These are phyloP conservation scores for Dryadomyces quercivorus DNA, from an alignment of 2,329 filamentous ascomycete species.

Conservation along the genomic window DNA sequence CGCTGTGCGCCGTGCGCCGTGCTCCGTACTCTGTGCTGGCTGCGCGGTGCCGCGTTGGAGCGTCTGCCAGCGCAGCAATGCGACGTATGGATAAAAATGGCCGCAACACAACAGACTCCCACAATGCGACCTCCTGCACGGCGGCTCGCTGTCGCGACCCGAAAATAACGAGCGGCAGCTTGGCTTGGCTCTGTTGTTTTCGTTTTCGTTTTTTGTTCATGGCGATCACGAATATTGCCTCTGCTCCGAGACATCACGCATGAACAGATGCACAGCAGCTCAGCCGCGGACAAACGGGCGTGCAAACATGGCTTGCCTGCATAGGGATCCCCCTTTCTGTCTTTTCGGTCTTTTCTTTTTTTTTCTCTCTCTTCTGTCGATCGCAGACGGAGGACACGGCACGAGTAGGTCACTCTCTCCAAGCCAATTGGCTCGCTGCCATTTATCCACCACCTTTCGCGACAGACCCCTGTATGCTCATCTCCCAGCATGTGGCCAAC, in stretches of 20 bases:
- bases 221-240: background rate
- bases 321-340: background rate
- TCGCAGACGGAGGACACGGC: no score
- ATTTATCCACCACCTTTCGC: background rate
- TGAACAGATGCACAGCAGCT: background rate
- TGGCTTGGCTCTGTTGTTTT: background rate
- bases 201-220: background rate
- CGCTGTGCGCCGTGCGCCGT: no score
- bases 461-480: background rate
- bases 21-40: no score
- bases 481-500: background rate
- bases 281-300: background rate
- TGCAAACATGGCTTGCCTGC: background rate
- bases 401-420: no score
- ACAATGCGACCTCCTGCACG: no score
- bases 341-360: background rate
- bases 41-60: no score
- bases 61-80: no score
- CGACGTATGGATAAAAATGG: no score
- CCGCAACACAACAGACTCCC: no score
- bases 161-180: no score
- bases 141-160: no score
- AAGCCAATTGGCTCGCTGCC: background rate
- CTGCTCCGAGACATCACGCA: background rate
- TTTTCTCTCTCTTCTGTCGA: background rate